Conservation (phyloP, 2,329 filamentous ascomycete species). For the Microdochium bolleyi region DNA sequence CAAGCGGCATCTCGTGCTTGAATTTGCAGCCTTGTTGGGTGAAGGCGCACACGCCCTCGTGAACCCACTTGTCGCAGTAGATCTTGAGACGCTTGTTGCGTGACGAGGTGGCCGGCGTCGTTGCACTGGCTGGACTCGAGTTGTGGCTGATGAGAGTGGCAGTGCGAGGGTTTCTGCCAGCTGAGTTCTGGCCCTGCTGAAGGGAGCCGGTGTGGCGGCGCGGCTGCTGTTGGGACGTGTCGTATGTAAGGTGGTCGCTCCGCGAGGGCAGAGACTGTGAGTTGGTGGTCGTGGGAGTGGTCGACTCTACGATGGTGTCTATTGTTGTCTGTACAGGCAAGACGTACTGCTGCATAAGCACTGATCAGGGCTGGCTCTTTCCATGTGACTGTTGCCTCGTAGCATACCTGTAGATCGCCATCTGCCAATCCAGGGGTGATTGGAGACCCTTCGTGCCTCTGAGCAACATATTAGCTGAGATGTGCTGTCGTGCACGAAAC, state of each 20-base stretch:
- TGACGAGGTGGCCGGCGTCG: slow-evolving; percentile 10
- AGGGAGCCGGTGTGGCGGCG: not conserved
- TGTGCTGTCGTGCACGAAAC: too few species aligned
- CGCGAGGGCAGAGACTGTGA: not conserved
- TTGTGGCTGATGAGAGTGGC: slow-evolving; percentile 1
- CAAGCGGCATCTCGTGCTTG: slow-evolving; percentile 82
- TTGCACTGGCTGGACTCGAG: slow-evolving; percentile 2
- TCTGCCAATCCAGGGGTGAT: not conserved
- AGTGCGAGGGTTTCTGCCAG: not conserved
- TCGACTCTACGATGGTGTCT: slow-evolving; percentile 26
- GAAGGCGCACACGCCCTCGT: slow-evolving; percentile 77
- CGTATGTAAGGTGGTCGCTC: not conserved
- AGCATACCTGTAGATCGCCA: not conserved
- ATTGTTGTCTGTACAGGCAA: slow-evolving; percentile 21
- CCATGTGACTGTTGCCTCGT: not conserved
- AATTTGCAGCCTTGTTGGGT: slow-evolving; percentile 80
- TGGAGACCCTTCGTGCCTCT: not conserved
- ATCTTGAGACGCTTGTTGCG: slow-evolving; percentile 40
- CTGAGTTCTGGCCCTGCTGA: not conserved
- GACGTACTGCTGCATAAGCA: not conserved
- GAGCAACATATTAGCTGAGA: not conserved
- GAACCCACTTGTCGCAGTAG: slow-evolving; percentile 87
- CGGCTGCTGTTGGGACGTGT: not conserved
- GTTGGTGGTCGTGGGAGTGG: slow-evolving; percentile 7
- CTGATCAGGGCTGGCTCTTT: not conserved